A percentile compares a stretch with the other conserved stretches of the same genome.
Conservation (phyloP, 192 early-diverging fungal species). For the Rhizophagus sp. region DNA sequence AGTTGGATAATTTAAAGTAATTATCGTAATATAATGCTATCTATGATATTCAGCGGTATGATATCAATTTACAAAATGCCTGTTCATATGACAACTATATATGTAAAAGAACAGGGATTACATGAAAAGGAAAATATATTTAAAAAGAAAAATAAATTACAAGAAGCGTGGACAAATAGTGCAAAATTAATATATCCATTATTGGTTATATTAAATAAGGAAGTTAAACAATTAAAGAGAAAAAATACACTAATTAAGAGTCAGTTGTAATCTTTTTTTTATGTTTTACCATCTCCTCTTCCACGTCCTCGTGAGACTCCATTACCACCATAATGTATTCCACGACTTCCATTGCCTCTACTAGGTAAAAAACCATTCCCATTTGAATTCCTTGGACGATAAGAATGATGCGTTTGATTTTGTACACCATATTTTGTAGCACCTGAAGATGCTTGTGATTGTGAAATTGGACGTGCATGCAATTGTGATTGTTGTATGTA, state of each 20-base stretch:
- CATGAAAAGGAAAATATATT: background rate
- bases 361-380: background rate
- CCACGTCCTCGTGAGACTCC: background rate
- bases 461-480: background rate
- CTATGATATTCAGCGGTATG: no score
- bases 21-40: no score
- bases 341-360: background rate
- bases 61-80: background rate
- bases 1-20: no score
- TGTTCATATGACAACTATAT: background rate
- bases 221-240: no score
- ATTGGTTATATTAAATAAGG: no score
- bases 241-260: no score
- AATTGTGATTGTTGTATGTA: background rate
- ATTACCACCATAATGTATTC: background rate
- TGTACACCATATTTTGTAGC: no score
- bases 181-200: background rate
- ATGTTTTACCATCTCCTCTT: constrained; percentile 3
- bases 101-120: background rate
- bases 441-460: background rate
- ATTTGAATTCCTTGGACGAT: background rate
- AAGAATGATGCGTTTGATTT: background rate
- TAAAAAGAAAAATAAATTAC: background rate
- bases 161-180: background rate
- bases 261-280: background rate